A percentile compares a stretch with the other conserved stretches of the same genome.
Evolutionary conservation across 768 basidiomycete species (phyloP).

Genomic region (Russula vinacea): DNA sequence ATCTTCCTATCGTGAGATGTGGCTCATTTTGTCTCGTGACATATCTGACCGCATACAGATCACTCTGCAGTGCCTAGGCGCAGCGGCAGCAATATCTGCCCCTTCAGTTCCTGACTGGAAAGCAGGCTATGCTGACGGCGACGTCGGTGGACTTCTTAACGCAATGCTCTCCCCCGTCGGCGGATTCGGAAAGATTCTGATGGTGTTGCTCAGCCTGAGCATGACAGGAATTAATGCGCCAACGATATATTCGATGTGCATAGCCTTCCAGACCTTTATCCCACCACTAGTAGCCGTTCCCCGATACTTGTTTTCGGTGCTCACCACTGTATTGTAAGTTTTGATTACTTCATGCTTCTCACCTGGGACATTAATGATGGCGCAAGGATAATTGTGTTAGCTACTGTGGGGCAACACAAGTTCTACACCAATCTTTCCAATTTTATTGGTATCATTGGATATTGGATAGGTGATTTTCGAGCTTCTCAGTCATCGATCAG

Average conservation of each 20-base stretch:
- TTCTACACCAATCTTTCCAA: conserved; percentile 65
- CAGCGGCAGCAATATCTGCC: conserved; percentile 59
- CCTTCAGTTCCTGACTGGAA: conserved; percentile 55
- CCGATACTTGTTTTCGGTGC: conserved; percentile 63
- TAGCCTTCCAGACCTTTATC: conserved; percentile 68
- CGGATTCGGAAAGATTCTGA: conserved; percentile 67
- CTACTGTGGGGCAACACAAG: conserved; percentile 63
- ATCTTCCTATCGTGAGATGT: conserved; percentile 52
- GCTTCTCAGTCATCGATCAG: not conserved
- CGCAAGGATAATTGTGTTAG: conserved; percentile 58
- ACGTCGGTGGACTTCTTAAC: conserved; percentile 59
- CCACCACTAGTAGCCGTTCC: conserved; percentile 59
- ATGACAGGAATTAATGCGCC: conserved; percentile 79
- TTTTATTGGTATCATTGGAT: conserved; percentile 61
- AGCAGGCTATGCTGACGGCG: conserved; percentile 50
- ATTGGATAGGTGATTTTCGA: conserved; percentile 37
- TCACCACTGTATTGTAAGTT: conserved; percentile 66
- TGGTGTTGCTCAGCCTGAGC: conserved; percentile 70
- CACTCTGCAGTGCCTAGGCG: conserved; percentile 56
- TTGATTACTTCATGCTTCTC: not conserved
- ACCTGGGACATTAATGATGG: not conserved
- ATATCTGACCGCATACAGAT: conserved; percentile 32
- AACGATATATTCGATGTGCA: conserved; percentile 76
- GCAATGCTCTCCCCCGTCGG: conserved; percentile 61
- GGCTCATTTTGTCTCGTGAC: conserved; percentile 10